These are phyloP conservation scores for Rhizoclosmatium globosum DNA, from an alignment of 192 early-diverging fungal genomes.

Conservation along the genomic window DNA sequence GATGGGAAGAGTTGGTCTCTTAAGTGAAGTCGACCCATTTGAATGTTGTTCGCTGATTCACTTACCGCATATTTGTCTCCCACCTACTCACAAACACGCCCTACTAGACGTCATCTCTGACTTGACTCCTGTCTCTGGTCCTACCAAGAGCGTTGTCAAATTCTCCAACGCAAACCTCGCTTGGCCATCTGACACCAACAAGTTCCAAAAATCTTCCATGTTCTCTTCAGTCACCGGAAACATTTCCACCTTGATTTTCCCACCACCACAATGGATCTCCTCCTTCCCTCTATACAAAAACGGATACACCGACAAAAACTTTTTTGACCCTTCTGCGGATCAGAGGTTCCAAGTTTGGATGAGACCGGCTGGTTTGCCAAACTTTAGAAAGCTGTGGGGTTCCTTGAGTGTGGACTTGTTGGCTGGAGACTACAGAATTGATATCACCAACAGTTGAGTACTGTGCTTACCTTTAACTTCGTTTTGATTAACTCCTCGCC, in stretches of 20 bases:
- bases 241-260: slow-evolving; percentile 59
- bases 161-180: slow-evolving; percentile 81
- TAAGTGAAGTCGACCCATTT: no score
- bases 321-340: slow-evolving; percentile 70
- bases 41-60: no score
- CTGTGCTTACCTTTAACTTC: slow-evolving; percentile 55
- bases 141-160: neutral
- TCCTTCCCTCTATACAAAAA: slow-evolving; percentile 60
- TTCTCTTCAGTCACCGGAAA: slow-evolving; percentile 40
- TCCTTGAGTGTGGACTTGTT: slow-evolving; percentile 69
- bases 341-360: slow-evolving; percentile 99
- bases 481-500: neutral
- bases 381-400: slow-evolving; percentile 95
- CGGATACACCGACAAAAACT: slow-evolving; percentile 62
- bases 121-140: slow-evolving; percentile 50
- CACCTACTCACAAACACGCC: no score
- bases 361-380: slow-evolving; percentile 94
- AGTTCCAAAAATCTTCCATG: slow-evolving; percentile 48
- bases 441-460: slow-evolving; percentile 75
- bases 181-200: slow-evolving; percentile 84
- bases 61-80: no score
- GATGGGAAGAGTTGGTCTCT: no score
- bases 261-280: slow-evolving; percentile 88
- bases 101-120: neutral
- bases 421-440: slow-evolving; percentile 76